These are phyloP conservation scores for Macrolepiota fuliginosa DNA, from an alignment of 768 basidiomycete genomes.

Conservation along the genomic window DNA sequence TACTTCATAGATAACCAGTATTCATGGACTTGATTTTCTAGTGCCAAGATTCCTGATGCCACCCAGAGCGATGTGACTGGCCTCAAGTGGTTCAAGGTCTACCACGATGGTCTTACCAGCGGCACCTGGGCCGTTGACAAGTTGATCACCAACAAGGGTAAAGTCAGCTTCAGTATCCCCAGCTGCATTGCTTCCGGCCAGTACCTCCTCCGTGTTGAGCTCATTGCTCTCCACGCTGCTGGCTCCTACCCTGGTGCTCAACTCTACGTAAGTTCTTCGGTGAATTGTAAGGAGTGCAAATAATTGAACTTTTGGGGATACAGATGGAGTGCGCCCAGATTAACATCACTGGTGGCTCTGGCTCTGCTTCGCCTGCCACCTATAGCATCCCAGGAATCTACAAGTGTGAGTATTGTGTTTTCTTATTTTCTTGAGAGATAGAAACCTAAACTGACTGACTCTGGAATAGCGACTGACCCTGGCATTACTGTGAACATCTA, in stretches of 20 bases:
- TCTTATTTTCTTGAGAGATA: background rate
- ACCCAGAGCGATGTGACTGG: constrained; percentile 45
- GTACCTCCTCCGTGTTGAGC: constrained; percentile 49
- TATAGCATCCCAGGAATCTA: constrained; percentile 50
- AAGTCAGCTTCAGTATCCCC: constrained; percentile 46
- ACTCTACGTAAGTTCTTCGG: constrained; percentile 39
- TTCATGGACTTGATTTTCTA: constrained; percentile 17
- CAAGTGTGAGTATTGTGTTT: constrained; percentile 22
- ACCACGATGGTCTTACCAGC: constrained; percentile 39
- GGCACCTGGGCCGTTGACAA: constrained; percentile 46
- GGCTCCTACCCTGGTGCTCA: constrained; percentile 50
- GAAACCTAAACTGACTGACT: background rate
- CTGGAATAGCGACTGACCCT: constrained; percentile 26
- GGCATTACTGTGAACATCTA: constrained; percentile 43
- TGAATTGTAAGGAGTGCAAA: background rate
- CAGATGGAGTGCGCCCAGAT: constrained; percentile 51
- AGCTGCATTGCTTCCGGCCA: constrained; percentile 44
- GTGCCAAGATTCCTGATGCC: constrained; percentile 45
- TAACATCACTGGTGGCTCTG: constrained; percentile 39
- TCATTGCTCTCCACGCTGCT: constrained; percentile 42
- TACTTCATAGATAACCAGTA: background rate
- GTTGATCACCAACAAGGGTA: constrained; percentile 46
- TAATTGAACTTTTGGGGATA: constrained; percentile 13
- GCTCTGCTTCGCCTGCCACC: constrained; percentile 37
- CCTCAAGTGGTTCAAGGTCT: constrained; percentile 56